Evolutionary conservation across 2,329 filamentous ascomycete genomes (phyloP).

Genomic region (Pyricularia sp.): DNA sequence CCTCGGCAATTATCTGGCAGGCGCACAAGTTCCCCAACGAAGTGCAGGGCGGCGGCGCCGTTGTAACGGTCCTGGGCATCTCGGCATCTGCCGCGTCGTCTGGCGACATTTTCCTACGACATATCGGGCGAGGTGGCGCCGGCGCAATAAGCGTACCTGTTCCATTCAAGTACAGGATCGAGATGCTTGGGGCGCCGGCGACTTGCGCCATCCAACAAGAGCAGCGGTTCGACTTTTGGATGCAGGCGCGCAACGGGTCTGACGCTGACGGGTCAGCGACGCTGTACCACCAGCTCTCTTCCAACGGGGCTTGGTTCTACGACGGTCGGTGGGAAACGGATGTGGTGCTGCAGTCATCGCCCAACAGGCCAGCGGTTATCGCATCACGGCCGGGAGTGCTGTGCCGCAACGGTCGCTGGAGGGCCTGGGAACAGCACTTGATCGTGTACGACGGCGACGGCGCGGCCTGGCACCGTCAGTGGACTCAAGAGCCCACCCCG

Average conservation of each 20-base stretch:
- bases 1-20: not conserved
- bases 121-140: not conserved
- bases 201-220: not conserved
- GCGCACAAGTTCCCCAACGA: not conserved
- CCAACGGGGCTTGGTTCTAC: not conserved
- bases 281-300: not conserved
- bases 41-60: not conserved
- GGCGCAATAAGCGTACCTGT: too few species aligned
- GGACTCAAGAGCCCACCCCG: too few species aligned
- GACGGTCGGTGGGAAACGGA: not conserved
- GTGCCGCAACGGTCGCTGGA: slow-evolving; percentile 1
- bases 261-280: not conserved
- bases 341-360: not conserved
- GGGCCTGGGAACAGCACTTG: not conserved
- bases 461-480: slow-evolving; percentile 3
- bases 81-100: not conserved
- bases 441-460: not conserved
- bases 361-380: not conserved
- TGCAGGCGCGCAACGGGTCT: not conserved
- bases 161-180: not conserved
- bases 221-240: slow-evolving; percentile 2
- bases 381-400: not conserved
- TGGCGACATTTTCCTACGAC: not conserved
- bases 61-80: not conserved
- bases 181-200: not conserved